phyloP scores from a whole-genome alignment of 192 early-diverging fungal genomes.

The Coemansia sp. region DNA sequence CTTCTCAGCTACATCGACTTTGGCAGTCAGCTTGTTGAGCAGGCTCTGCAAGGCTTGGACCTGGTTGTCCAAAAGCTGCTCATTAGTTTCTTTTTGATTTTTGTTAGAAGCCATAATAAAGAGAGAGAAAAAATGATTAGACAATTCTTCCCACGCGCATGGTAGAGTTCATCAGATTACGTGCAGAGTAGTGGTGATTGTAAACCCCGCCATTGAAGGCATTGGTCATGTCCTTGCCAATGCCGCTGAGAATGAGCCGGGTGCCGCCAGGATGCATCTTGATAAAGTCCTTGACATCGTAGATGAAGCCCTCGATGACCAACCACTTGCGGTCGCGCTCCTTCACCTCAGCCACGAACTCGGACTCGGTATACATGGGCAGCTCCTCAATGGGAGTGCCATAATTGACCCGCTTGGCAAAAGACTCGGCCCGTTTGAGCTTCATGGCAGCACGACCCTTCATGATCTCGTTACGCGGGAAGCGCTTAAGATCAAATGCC shows the following conservation, averaged over 20 bases:
- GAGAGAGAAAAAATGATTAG: constrained; percentile 7
- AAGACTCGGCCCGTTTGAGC: constrained; percentile 69
- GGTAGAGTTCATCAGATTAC: constrained; percentile 70
- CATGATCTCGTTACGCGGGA: constrained; percentile 75
- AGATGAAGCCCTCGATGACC: constrained; percentile 78
- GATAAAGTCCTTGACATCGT: constrained; percentile 78
- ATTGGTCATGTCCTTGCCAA: constrained; percentile 82
- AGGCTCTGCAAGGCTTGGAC: background rate
- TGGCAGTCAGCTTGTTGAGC: constrained; percentile 15
- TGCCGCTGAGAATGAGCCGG: constrained; percentile 61
- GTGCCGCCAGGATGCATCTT: constrained; percentile 84
- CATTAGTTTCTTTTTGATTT: background rate
- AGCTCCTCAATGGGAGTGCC: constrained; percentile 69
- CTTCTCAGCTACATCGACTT: constrained; percentile 21
- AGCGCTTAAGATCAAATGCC: constrained; percentile 63
- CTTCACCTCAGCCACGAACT: constrained; percentile 62
- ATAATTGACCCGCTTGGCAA: constrained; percentile 69
- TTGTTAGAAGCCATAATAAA: constrained; percentile 2
- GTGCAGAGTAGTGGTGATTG: constrained; percentile 81
- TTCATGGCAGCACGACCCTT: constrained; percentile 74
- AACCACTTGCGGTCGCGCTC: constrained; percentile 68
- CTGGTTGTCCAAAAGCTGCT: background rate
- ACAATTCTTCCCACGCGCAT: constrained; percentile 64
- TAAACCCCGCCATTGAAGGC: constrained; percentile 89
- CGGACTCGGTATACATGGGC: constrained; percentile 63